Base-by-base conservation (phyloP, 2,329 filamentous ascomycete species). In the Colletotrichum aenigma region DNA sequence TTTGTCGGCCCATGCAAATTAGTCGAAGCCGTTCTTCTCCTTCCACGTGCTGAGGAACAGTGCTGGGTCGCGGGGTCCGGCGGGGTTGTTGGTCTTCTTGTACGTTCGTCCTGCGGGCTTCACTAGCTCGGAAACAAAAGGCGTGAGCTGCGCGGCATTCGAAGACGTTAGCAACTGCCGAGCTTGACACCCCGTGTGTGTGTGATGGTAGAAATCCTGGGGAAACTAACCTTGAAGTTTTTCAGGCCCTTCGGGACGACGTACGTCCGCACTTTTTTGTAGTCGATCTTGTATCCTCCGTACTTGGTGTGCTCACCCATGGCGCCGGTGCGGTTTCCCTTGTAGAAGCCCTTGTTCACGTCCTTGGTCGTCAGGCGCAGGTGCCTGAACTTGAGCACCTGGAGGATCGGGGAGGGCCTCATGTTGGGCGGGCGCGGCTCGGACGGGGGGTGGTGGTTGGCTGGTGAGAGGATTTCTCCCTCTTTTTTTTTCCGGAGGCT, bases 281-380 rank as follows among this genome's bases (percentile, higher is more conserved):
- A 98, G 79, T 98, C 94, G 79, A 98, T 93, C 62, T 92, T 84
- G 85, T 97, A 99, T 66, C 93, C 93, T 85, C 96, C 97, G 83
- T 92, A 91, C 84, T 94, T 94, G 70, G 94, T 96, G 86, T 97
- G 95, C 16, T 89, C 87, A 84, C 97, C 97, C 92, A 97, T 96
- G 56, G 94, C 92, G 3, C 97, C 97, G 1, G 95, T 94, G 62
- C 96, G 91, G 81, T 94, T 98, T 83, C 97, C 97, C 90, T 98
- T 98, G 92, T 99, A 99, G 91, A 93, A 99, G 79, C 96, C 96
- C 83, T 95, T 95, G 84, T 94, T 94, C 83, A 96, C 93, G 86
- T 97, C 93, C 87, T 99, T 99, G 79, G 96, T 98, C 15, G 95
- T 98, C 82, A 99, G 91, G 69, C 91, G 90, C 75, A 96, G 88